These are phyloP conservation scores for Trichoderma citrinoviride DNA, from an alignment of 2,329 filamentous ascomycete species.

Conservation along the genomic window DNA sequence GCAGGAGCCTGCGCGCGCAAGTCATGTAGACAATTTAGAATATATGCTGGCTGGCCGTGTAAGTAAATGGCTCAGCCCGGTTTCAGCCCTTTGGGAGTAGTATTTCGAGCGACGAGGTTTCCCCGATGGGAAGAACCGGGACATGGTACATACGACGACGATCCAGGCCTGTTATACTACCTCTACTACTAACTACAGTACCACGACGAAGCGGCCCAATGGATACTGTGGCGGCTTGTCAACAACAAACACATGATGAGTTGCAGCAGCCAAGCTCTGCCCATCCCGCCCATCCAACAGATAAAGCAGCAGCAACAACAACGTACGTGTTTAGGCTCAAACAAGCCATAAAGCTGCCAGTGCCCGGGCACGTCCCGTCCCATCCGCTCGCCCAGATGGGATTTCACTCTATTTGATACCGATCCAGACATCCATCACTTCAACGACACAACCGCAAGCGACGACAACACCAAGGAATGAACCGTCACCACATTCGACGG, in stretches of 20 bases:
- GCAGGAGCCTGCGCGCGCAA: conserved; percentile 12
- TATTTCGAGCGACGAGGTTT: not conserved
- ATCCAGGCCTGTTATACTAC: not conserved
- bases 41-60: not conserved
- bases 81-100: not conserved
- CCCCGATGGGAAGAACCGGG: conserved; percentile 11
- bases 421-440: not conserved
- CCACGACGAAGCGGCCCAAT: conserved; percentile 19
- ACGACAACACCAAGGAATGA: conserved; percentile 1
- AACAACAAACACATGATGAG: not conserved
- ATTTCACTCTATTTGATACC: not conserved
- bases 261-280: not conserved
- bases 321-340: not conserved
- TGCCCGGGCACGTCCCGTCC: conserved; percentile 20
- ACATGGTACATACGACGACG: no score
- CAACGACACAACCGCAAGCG: not conserved
- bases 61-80: conserved; percentile 19
- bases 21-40: conserved; percentile 8
- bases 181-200: no score
- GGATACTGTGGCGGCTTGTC: not conserved
- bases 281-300: not conserved
- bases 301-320: not conserved
- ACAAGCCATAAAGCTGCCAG: not conserved
- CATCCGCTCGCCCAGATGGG: conserved; percentile 21
- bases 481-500: not conserved